Evolutionary conservation across 1,284 basidiomycete species (phyloP), one percentile per base, ranked within the genome.

Genomic region (Anthracocystis walkeri): DNA sequence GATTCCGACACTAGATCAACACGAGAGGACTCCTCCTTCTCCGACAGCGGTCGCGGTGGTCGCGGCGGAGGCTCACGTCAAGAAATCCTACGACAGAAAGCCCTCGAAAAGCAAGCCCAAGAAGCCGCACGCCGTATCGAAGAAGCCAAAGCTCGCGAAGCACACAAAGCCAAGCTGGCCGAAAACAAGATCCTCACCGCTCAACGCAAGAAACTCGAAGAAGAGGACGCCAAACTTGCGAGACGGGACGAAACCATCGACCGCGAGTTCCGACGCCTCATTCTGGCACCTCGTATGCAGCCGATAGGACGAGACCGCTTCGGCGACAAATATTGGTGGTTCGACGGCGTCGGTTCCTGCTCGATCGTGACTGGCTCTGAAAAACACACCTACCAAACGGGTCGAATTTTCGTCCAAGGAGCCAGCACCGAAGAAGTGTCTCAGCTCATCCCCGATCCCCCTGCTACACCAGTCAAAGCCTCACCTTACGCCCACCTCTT

Each of bases 251-350:
- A 94, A 78, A 89, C 89, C 62, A 92, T 97, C 71, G 95, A 98
- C 84, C 90, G 93, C 59, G 96, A 98, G 76, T 98, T 97, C 87
- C 89, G 96, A 65, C 91, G 93, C 80, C 88, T 93, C 64, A 87
- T 93, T 33, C 92, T 92, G 62, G 90, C 91, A 7, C 89, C 95
- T 44, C 89, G 96, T 50, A 90, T 93, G 46, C 92, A 92, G 78
- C 94, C 95, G 1, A 82, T 99, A 50, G 96, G 97, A 3, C 89
- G 90, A 74, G 97, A 99, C 85, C 89, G 96, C 58, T 99, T 97
- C 86, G 91, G 93, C 81, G 96, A 97, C 85, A 90, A 92, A 35
- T 89, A 97, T 71, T 99, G 95, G 95, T 99, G 96, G 96, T 93
- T 98, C 84, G 96, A 99, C 86, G 96, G 97, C 4, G 90, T 96